Percentiles rank a stretch among this genome's conserved stretches.
These are phyloP conservation scores for Candida anutae DNA, from an alignment of 1,139 yeast species.

Conservation along the genomic window DNA sequence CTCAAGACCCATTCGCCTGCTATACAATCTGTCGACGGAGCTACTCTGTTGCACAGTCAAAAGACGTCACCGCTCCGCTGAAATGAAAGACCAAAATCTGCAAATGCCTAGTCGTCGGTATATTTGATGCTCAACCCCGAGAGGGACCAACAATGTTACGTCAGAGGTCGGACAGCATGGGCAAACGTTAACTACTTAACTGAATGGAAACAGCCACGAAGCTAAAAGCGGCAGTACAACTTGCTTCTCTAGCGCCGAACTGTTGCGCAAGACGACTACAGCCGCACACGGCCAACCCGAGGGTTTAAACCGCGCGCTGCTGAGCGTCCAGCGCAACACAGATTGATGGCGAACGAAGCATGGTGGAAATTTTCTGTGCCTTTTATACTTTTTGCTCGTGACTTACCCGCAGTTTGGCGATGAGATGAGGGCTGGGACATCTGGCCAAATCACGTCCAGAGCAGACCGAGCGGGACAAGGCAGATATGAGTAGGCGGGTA, in stretches of 20 bases:
- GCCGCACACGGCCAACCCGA: slow-evolving; percentile 21
- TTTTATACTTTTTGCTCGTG: slow-evolving; percentile 5
- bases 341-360: slow-evolving; percentile 26
- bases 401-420: slow-evolving; percentile 12
- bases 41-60: slow-evolving; percentile 58
- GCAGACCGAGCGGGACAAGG: too few species aligned
- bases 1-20: slow-evolving; percentile 59
- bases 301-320: slow-evolving; percentile 18
- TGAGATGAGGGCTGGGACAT: neutral
- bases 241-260: slow-evolving; percentile 69
- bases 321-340: slow-evolving; percentile 45
- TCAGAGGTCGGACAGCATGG: slow-evolving; percentile 20
- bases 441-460: slow-evolving; percentile 1
- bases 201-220: slow-evolving; percentile 8
- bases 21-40: slow-evolving; percentile 86
- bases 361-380: slow-evolving; percentile 2
- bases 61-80: slow-evolving; percentile 12
- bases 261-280: slow-evolving; percentile 42
- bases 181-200: slow-evolving; percentile 15
- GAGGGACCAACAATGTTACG: slow-evolving; percentile 34
- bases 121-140: slow-evolving; percentile 48
- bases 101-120: slow-evolving; percentile 16
- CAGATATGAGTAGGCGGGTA: slow-evolving; percentile 15
- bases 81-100: slow-evolving; percentile 11
- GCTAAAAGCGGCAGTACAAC: slow-evolving; percentile 22